Base-by-base conservation (phyloP, 2,329 filamentous ascomycete genomes). In the Lasiodiplodia sp. region DNA sequence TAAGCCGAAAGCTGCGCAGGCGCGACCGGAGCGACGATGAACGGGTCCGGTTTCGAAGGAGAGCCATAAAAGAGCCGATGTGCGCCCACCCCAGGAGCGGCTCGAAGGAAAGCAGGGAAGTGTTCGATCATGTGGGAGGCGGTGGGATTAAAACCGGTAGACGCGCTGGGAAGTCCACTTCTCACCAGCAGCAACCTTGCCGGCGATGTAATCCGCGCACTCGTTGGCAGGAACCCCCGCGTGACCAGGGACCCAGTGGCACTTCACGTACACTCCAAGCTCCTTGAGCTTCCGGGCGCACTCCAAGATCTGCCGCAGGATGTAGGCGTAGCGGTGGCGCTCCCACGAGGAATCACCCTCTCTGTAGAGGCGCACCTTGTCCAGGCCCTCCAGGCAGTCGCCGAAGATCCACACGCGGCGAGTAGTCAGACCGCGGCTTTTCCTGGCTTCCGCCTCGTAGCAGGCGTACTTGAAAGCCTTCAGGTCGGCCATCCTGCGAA, bases 291-390 rank as follows among this genome's bases (percentile, higher is more conserved):
- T 28, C 38, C 44, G 18, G 38, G 57, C 57, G 12, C 23, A 31
- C 57, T 23, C 21, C n/a, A 60, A 40, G 23, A 60, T 60, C 21
- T 31, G 14, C 57, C 21, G 21, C 14, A 60, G 38, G 23, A 60
- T 23, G 18, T 16, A 60, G 11, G 18, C 14, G 38, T 31, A 6
- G 4, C 12, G 14, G 37, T 60, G 23, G n/a, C 6, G 2, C 11
- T 18, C 7, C 57, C 57, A 60, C 37, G 8, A 23, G 23, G 57
- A 31, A 47, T n/a, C 38, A 47, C 38, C 38, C 57, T 28, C 57
- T 14, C 16, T 44, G 57, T n/a, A 60, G 21, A 37, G 21, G 2
- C 37, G 34, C 6, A 47, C 14, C 12, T 4, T 4, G 14, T 28
- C 16, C 14, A 47, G 3, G 12, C 18, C 56, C 5, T 11, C 3